phyloP scores from a whole-genome alignment of 2,329 filamentous ascomycete species.

The Penicillium oxalicum region DNA sequence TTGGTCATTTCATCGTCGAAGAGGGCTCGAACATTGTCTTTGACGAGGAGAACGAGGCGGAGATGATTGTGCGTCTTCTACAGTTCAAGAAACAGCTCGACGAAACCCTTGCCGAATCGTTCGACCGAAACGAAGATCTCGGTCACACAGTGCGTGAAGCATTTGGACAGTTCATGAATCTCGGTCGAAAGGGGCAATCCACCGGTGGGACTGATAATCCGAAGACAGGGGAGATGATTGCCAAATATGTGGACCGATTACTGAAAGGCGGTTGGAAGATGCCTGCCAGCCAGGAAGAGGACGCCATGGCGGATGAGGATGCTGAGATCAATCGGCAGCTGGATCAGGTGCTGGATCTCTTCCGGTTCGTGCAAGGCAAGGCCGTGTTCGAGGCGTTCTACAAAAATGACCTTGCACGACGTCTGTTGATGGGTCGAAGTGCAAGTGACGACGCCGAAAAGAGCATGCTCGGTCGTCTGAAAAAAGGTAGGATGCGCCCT shows the following conservation, averaged over 20 bases:
- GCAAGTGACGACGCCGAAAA: constrained; percentile 92
- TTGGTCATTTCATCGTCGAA: constrained; percentile 70
- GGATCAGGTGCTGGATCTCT: constrained; percentile 86
- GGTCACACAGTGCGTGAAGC: constrained; percentile 73
- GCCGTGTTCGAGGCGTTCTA: constrained; percentile 98
- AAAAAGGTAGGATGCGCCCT: constrained; percentile 51
- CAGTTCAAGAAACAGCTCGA: constrained; percentile 76
- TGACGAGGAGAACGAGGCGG: constrained; percentile 68
- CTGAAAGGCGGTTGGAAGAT: constrained; percentile 76
- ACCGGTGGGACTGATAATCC: constrained; percentile 78
- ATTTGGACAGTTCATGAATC: constrained; percentile 89
- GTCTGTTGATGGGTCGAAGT: constrained; percentile 84
- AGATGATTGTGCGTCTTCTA: constrained; percentile 81
- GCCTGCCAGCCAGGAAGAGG: constrained; percentile 39
- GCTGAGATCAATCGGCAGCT: constrained; percentile 86
- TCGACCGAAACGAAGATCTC: constrained; percentile 70
- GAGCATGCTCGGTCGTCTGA: constrained; percentile 87
- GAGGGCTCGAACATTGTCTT: constrained; percentile 73
- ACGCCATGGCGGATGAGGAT: constrained; percentile 75
- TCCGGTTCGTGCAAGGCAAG: constrained; percentile 95
- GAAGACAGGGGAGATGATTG: constrained; percentile 97
- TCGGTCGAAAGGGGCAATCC: constrained; percentile 63
- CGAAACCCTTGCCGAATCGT: constrained; percentile 67
- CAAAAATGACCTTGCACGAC: constrained; percentile 89
- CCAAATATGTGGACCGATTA: constrained; percentile 88